Conservation (phyloP, 176 grass and related monocot genomes). For the Tillandsia fasciculata region DNA sequence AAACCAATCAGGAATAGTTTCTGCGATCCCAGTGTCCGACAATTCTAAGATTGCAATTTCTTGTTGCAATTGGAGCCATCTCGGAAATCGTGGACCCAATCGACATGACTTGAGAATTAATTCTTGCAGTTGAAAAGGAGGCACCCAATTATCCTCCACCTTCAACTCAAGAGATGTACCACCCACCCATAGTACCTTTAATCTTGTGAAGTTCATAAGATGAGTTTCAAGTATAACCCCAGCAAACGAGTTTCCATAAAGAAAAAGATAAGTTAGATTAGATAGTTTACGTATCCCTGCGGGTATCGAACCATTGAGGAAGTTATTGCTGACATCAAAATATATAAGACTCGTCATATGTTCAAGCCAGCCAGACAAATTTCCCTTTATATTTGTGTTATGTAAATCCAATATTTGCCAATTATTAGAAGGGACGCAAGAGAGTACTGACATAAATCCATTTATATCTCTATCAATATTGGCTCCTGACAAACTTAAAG, state of each 20-base stretch:
- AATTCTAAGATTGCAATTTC: not conserved
- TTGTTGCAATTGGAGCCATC: conserved; percentile 18
- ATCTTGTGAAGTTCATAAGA: not conserved
- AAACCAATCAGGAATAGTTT: conserved; percentile 23
- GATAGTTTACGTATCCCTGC: conserved; percentile 5
- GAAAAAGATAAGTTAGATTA: not conserved
- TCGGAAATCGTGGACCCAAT: conserved; percentile 16
- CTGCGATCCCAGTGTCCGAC: conserved; percentile 26
- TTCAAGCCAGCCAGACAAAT: conserved; percentile 12
- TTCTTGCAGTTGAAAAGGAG: not conserved
- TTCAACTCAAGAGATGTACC: not conserved
- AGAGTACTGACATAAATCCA: not conserved
- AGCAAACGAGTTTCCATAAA: not conserved
- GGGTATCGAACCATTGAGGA: not conserved
- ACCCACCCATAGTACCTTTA: fast-evolving
- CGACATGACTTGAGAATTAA: not conserved
- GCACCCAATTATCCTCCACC: conserved; percentile 14
- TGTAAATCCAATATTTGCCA: not conserved
- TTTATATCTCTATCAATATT: not conserved
- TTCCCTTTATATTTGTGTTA: not conserved
- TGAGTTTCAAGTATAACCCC: conserved; percentile 9
- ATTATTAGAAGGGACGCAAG: not conserved
- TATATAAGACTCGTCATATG: conserved; percentile 12
- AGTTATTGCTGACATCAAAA: conserved; percentile 10
- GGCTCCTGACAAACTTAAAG: not conserved